Base-by-base conservation (phyloP, 768 basidiomycete genomes). In the Tubosaeta sp. region DNA sequence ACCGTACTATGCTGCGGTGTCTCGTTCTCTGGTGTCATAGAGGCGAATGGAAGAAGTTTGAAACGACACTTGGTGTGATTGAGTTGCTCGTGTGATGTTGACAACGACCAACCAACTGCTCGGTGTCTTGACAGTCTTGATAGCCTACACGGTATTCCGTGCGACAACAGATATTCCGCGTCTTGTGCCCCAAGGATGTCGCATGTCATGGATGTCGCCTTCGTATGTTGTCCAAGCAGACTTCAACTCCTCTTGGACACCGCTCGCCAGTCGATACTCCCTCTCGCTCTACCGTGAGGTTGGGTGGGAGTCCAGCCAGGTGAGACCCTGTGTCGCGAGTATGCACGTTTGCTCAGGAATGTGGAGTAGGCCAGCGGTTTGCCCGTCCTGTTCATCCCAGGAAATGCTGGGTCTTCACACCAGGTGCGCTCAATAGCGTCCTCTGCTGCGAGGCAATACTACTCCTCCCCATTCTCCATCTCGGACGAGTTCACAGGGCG, bases 371-470 rank as follows among this genome's bases (percentile, higher is more conserved):
- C 63, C 27, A 54, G 72, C 48, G 91, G 92, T 35, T 64, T 80
- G 16, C 97, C 97, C n/a, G 91, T 95, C 27, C 76, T 99, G 27
- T 99, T 97, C 72, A 87, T 98, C 39, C 97, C 97, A 2, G 97
- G 97, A 8, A 98, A 97, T 67, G 95, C 95, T 22, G 97, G 97
- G 6, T 95, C 91, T 2, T 94, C 88, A 32, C 85, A 83, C 58
- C 97, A 98, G 76, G 88, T 91, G 43, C 84, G 97, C 57, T 95
- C 92, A 12, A 93, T 98, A 59, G 95, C 95, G 5, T 93, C 91
- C 12, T 94, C 92, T 10, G 91, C 93, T 6, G 74, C 87, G 0
- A 77, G 89, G 46, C 91, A 95, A 59, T 94, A 81, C 64, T 91
- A 81, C 63, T 71, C 77, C 13, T 75, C 78, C 25, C 91, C 88